These are phyloP conservation scores for Chenopodium album DNA, from an alignment of 148 eudicot genomes.

Conservation along the genomic window DNA sequence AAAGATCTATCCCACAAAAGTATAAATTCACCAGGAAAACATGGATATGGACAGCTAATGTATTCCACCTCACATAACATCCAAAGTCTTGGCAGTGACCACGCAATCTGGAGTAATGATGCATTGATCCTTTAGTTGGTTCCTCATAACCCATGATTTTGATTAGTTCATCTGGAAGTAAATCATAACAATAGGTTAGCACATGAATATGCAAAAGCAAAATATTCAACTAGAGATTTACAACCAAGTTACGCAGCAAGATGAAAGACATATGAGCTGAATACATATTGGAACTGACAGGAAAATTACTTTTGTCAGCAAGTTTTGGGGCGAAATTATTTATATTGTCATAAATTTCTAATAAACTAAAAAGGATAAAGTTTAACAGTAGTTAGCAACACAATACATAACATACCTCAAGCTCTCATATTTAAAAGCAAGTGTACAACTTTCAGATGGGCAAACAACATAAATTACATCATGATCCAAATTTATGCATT, in stretches of 20 bases:
- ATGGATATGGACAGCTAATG: neutral
- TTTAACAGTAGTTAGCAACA: neutral
- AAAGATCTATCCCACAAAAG: neutral
- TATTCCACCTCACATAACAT: slow-evolving; percentile 52
- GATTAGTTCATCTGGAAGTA: slow-evolving; percentile 45
- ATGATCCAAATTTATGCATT: neutral
- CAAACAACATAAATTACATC: neutral
- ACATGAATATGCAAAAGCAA: slow-evolving; percentile 12
- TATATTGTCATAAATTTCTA: neutral
- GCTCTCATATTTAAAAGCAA: neutral
- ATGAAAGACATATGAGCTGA: neutral
- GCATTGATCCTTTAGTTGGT: slow-evolving; percentile 27
- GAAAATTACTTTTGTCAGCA: neutral
- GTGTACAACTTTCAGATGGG: neutral
- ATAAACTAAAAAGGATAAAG: neutral
- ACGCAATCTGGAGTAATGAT: slow-evolving; percentile 46
- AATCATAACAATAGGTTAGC: neutral
- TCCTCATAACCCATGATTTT: slow-evolving; percentile 44
- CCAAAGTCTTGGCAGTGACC: slow-evolving; percentile 68
- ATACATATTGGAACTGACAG: neutral
- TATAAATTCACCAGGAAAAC: neutral
- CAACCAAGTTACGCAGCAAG: slow-evolving; percentile 1
- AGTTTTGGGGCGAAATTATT: neutral
- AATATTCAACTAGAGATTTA: neutral
- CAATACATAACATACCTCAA: neutral